A percentile compares a stretch with the other conserved stretches of the same genome.
phyloP scores from a whole-genome alignment of 495 filamentous ascomycete species.

The Tuber indicum region DNA sequence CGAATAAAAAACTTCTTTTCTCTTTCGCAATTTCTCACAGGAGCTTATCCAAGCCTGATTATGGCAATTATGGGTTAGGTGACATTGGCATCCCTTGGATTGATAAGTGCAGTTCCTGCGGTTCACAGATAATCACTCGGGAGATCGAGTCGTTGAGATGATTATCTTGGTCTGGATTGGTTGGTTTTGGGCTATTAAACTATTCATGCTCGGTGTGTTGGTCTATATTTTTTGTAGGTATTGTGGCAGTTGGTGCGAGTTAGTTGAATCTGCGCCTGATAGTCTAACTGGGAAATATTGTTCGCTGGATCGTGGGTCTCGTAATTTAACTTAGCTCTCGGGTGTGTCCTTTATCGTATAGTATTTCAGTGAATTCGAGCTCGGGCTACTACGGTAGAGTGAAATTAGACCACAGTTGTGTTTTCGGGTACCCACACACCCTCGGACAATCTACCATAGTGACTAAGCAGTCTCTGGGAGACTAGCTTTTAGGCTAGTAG shows the following conservation, averaged over 20 bases:
- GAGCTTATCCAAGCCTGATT: background rate
- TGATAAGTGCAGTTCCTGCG: background rate
- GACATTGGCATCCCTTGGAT: background rate
- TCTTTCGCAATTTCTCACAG: background rate
- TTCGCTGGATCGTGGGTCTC: background rate
- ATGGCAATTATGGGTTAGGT: background rate
- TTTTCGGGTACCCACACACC: no score
- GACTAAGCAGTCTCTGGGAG: background rate
- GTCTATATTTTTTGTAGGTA: background rate
- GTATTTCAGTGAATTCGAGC: background rate
- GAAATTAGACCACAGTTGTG: background rate
- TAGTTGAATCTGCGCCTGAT: background rate
- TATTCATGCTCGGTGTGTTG: background rate
- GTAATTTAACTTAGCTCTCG: no score
- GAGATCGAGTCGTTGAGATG: background rate
- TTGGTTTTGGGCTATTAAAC: background rate
- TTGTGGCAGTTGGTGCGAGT: background rate
- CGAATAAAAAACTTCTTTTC: background rate
- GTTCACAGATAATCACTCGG: background rate
- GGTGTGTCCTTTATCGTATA: no score
- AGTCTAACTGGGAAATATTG: background rate
- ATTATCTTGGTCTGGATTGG: background rate
- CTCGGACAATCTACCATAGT: background rate
- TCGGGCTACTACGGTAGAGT: background rate
- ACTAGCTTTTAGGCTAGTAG: background rate